Evolutionary conservation across 805 yeast species (phyloP).

Genomic region (Spathaspora arborariae): DNA sequence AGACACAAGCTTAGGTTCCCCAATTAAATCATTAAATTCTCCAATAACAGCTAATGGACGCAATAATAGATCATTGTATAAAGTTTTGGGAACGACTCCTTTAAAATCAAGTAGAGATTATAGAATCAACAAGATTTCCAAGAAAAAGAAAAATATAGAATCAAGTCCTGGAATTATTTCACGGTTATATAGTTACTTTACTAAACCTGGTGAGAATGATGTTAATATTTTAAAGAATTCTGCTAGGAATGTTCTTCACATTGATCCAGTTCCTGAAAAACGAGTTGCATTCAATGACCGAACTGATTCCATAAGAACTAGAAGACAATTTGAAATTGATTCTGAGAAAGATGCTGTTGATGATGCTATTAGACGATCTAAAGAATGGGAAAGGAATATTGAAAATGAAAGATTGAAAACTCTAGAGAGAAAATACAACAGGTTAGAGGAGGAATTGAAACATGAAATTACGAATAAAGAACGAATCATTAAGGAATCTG

Average conservation of each 20-base stretch:
- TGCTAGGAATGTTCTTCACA: slow-evolving; percentile 12
- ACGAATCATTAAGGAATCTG: not conserved
- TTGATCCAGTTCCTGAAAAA: slow-evolving; percentile 9
- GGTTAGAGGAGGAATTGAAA: not conserved
- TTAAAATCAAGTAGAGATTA: not conserved
- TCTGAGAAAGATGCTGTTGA: slow-evolving; percentile 13
- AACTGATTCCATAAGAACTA: not conserved
- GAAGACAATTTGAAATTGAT: slow-evolving; percentile 5
- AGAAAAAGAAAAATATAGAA: not conserved
- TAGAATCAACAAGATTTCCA: not conserved
- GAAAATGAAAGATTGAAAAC: not conserved
- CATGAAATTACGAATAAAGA: not conserved
- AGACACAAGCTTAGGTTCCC: slow-evolving; percentile 2
- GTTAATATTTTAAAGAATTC: slow-evolving; percentile 14
- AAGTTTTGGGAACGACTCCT: slow-evolving; percentile 2
- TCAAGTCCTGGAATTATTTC: slow-evolving; percentile 5
- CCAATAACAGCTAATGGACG: not conserved
- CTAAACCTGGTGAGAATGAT: slow-evolving; percentile 11
- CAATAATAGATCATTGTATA: slow-evolving; percentile 3
- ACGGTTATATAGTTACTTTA: slow-evolving; percentile 9
- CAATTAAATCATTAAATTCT: slow-evolving; percentile 1
- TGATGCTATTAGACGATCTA: slow-evolving; percentile 7
- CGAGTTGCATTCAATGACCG: slow-evolving; percentile 12
- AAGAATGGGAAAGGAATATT: not conserved
- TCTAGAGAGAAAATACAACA: not conserved